Percentiles rank a stretch among this genome's conserved stretches.
Evolutionary conservation across 2,329 filamentous ascomycete genomes (phyloP).

Genomic region (Ophiosphaerella herpotricha): DNA sequence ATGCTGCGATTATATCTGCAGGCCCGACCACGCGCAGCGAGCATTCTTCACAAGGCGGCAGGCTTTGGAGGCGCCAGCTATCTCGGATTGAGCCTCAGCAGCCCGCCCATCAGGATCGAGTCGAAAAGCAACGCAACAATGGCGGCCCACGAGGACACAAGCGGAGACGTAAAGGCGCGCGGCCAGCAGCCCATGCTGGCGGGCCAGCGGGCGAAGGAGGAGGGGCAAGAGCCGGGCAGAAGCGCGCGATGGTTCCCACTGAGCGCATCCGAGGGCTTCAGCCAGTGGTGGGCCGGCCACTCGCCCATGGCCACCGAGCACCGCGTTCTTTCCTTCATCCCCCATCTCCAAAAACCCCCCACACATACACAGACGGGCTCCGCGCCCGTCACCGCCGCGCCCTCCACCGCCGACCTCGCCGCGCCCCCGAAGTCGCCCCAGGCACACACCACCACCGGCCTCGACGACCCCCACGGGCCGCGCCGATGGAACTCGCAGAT

Average conservation of each 20-base stretch:
- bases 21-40: slow-evolving; percentile 25
- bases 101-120: slow-evolving; percentile 31
- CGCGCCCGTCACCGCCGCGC: slow-evolving; percentile 49
- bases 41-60: slow-evolving; percentile 30
- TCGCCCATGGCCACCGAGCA: slow-evolving; percentile 84
- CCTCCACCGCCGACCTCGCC: slow-evolving; percentile 47
- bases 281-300: slow-evolving; percentile 77
- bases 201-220: slow-evolving; percentile 52
- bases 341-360: slow-evolving; percentile 75
- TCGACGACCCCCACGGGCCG: slow-evolving; percentile 78
- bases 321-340: slow-evolving; percentile 82
- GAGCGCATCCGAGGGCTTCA: slow-evolving; percentile 85
- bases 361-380: slow-evolving; percentile 69
- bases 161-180: slow-evolving; percentile 23
- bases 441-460: slow-evolving; percentile 52
- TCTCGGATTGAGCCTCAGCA: slow-evolving; percentile 33
- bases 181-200: slow-evolving; percentile 55
- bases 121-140: slow-evolving; percentile 33
- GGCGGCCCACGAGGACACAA: slow-evolving; percentile 23
- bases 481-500: slow-evolving; percentile 85
- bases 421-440: slow-evolving; percentile 44
- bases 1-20: slow-evolving; percentile 37
- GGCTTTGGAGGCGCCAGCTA: slow-evolving; percentile 40
- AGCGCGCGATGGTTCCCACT: slow-evolving; percentile 71
- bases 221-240: slow-evolving; percentile 39